A percentile compares a stretch with the other conserved stretches of the same genome.
Conservation (phyloP, 441 rosid species). For the Metrosideros polymorpha region DNA sequence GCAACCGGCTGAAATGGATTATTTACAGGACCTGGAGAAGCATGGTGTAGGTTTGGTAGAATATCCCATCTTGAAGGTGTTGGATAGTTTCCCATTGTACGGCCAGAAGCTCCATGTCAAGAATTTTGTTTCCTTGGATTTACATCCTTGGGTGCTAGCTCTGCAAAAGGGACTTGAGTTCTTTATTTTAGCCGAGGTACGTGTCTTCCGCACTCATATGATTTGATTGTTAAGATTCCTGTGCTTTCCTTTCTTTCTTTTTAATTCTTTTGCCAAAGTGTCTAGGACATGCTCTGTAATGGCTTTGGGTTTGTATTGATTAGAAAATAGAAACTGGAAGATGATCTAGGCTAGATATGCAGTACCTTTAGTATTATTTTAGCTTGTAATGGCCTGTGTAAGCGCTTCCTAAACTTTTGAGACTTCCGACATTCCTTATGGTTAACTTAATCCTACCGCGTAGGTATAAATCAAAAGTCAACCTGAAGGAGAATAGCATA, state of each 20-base stretch:
- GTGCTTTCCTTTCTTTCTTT: not conserved
- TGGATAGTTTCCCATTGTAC: constrained; percentile 51
- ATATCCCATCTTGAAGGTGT: constrained; percentile 65
- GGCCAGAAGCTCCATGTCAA: constrained; percentile 36
- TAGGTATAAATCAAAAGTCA: not conserved
- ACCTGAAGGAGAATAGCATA: not conserved
- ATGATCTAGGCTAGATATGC: not conserved
- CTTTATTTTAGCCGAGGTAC: constrained; percentile 45
- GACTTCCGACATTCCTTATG: not conserved
- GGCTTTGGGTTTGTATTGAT: not conserved
- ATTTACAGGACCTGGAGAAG: constrained; percentile 67
- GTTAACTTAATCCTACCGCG: not conserved
- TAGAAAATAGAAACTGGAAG: not conserved
- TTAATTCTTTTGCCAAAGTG: not conserved
- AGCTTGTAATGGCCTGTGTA: not conserved
- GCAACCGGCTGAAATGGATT: constrained; percentile 82
- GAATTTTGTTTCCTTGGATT: constrained; percentile 50
- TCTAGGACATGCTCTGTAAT: not conserved
- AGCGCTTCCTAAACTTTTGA: not conserved
- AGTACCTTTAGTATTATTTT: not conserved
- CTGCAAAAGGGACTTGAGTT: constrained; percentile 78
- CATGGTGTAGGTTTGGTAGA: constrained; percentile 76
- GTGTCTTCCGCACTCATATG: not conserved
- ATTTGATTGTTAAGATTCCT: not conserved
- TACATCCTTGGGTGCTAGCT: constrained; percentile 70